These are phyloP conservation scores for Capsicum pubescens DNA, from an alignment of 257 asterid genomes.

Conservation along the genomic window DNA sequence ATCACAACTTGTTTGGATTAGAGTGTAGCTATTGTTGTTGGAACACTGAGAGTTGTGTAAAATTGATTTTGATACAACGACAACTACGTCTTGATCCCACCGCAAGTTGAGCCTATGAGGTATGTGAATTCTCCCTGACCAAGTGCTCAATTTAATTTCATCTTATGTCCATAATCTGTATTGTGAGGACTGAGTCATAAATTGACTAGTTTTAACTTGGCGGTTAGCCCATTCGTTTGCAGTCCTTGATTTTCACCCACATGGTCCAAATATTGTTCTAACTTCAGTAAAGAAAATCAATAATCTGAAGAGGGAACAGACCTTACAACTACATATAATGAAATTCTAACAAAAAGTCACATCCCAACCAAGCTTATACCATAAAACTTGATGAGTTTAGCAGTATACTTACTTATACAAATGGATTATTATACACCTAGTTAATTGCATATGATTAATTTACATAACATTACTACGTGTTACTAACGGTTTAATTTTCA, in stretches of 20 bases:
- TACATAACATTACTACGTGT: background rate
- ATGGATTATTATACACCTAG: background rate
- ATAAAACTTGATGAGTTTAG: too few species aligned
- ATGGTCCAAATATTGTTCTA: background rate
- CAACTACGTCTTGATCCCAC: background rate
- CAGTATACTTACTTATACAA: too few species aligned
- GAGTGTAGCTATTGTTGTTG: background rate
- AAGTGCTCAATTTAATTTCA: background rate
- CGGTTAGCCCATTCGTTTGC: too few species aligned
- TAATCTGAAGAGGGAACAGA: constrained; percentile 6
- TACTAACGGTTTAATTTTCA: background rate
- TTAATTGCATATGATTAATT: background rate
- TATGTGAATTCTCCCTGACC: background rate
- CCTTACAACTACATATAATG: background rate
- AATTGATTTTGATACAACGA: background rate
- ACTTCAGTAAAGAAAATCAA: background rate
- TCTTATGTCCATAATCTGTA: background rate
- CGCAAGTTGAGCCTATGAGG: background rate
- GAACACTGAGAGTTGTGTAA: background rate
- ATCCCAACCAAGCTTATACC: too few species aligned
- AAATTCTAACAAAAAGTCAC: background rate
- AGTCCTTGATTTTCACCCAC: too few species aligned
- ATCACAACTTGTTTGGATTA: background rate
- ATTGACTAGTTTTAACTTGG: background rate
- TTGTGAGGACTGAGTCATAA: background rate